Evolutionary conservation across 345 rosid genomes (phyloP).

Genomic region (Ceriops zippeliana): DNA sequence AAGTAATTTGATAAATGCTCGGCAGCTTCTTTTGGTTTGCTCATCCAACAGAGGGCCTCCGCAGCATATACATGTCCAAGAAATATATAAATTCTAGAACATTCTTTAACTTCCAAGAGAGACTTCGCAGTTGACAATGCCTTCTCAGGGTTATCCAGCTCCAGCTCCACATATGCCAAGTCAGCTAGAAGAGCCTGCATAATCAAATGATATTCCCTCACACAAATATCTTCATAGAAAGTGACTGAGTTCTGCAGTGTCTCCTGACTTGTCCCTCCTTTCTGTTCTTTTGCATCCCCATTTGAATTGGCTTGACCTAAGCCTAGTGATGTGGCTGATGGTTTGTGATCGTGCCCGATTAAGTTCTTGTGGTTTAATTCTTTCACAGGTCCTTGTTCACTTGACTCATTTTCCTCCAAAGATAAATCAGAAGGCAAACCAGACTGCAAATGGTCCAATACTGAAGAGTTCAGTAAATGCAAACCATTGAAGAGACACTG

Average conservation of each 20-base stretch:
- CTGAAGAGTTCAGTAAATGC: constrained; percentile 55
- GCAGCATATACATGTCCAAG: constrained; percentile 83
- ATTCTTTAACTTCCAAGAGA: constrained; percentile 62
- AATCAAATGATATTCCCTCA: constrained; percentile 55
- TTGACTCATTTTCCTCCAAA: constrained; percentile 44
- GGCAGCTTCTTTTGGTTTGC: constrained; percentile 74
- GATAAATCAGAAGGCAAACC: constrained; percentile 36
- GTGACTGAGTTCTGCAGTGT: constrained; percentile 57
- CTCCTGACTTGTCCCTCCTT: constrained; percentile 67
- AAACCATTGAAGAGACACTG: constrained; percentile 73
- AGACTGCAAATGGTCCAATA: constrained; percentile 37
- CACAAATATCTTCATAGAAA: constrained; percentile 40
- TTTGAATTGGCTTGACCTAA: constrained; percentile 52
- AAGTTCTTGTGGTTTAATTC: constrained; percentile 40
- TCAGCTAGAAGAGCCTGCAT: constrained; percentile 77
- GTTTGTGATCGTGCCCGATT: constrained; percentile 35
- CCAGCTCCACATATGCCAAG: constrained; percentile 81
- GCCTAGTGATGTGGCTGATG: constrained; percentile 34
- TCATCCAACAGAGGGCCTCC: constrained; percentile 88
- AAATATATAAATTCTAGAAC: constrained; percentile 69
- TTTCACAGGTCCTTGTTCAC: constrained; percentile 35
- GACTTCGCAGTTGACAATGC: constrained; percentile 67
- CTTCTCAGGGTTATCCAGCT: constrained; percentile 74
- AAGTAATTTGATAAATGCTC: constrained; percentile 67
- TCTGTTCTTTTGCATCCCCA: constrained; percentile 72